These are phyloP conservation scores for Podospora fimiseda DNA, from an alignment of 495 filamentous ascomycete species.

Conservation along the genomic window DNA sequence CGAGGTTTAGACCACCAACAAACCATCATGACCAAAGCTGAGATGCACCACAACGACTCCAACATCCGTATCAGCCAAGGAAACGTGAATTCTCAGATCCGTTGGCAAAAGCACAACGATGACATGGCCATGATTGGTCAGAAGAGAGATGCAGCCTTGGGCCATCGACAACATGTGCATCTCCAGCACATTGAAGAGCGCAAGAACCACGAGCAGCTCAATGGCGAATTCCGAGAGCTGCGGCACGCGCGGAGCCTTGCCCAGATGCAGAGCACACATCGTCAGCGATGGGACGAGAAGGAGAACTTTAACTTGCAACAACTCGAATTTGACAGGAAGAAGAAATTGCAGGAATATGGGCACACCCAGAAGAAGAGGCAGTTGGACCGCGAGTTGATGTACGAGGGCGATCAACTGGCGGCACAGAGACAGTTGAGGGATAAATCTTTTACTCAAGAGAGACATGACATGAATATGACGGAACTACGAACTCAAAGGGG, in stretches of 20 bases:
- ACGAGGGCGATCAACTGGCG: not conserved
- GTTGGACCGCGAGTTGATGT: not conserved
- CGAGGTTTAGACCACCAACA: conserved; percentile 18
- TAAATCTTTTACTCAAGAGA: not conserved
- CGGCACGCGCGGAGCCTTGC: conserved; percentile 10
- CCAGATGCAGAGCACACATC: conserved; percentile 10
- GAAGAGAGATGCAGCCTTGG: conserved; percentile 8
- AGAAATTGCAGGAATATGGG: conserved; percentile 5
- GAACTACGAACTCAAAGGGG: conserved; percentile 20
- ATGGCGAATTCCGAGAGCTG: conserved; percentile 2
- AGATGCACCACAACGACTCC: conserved; percentile 15
- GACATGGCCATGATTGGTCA: conserved; percentile 13
- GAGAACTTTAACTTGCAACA: conserved; percentile 2
- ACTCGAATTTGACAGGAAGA: conserved; percentile 6
- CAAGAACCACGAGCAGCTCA: conserved; percentile 1
- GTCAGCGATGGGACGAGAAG: conserved; percentile 4
- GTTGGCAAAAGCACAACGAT: conserved; percentile 19
- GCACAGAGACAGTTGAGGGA: conserved; percentile 11
- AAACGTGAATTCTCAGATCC: conserved; percentile 9
- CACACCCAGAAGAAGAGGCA: not conserved
- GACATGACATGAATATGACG: conserved; percentile 19
- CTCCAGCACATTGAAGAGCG: conserved; percentile 11
- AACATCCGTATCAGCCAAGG: conserved; percentile 15
- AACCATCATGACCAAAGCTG: conserved; percentile 7
- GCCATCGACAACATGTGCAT: conserved; percentile 7